Evolutionary conservation across 2,329 filamentous ascomycete species (phyloP), one percentile per base, ranked within the genome.

Genomic region (Xylaria sp.): DNA sequence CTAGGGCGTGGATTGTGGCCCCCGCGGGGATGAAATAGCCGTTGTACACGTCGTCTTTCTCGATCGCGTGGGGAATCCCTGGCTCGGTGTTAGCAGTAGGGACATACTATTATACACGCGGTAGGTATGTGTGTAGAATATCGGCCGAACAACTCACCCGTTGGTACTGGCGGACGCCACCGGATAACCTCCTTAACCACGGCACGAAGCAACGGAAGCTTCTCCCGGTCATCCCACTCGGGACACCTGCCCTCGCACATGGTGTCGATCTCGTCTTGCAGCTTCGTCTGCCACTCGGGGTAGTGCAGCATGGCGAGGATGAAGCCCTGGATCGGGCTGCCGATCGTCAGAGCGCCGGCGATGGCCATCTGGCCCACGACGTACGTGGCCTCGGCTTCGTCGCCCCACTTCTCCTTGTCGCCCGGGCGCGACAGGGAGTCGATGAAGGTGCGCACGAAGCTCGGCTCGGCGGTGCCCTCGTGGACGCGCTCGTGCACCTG

Each of bases 141-240:
- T 37, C 20, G 26, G 26, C 24, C 39, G 18, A 20, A 19, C 16
- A 22, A 62, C 71, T 37, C 56, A 74, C 79, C 78, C 29, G 79
- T 82, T 4, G 80, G 79, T 8, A 82, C 79, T 3, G 79, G 78
- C 22, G 79, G 78, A 47, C 79, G 71, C 78, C 79, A 83, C n/a
- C 81, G 73, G 18, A 82, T 71, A 0, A 74, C 72, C 65, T 84
- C 79, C 63, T 81, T 79, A 37, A 81, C 74, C 8, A 77, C 72
- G 1, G 79, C 79, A 20, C 78, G 70, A 39, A 81, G 66, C 53
- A 76, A 59, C 3, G 78, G 79, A 40, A 82, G 54, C 21, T 71
- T 71, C 39, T 77, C 74, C 34, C 76, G 68, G 50, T 82, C 77
- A 26, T 73, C 71, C 71, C 79, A 78, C 48, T 71, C 69, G 0